Conservation (phyloP, 768 basidiomycete genomes). For the Daedaleopsis nitida region DNA sequence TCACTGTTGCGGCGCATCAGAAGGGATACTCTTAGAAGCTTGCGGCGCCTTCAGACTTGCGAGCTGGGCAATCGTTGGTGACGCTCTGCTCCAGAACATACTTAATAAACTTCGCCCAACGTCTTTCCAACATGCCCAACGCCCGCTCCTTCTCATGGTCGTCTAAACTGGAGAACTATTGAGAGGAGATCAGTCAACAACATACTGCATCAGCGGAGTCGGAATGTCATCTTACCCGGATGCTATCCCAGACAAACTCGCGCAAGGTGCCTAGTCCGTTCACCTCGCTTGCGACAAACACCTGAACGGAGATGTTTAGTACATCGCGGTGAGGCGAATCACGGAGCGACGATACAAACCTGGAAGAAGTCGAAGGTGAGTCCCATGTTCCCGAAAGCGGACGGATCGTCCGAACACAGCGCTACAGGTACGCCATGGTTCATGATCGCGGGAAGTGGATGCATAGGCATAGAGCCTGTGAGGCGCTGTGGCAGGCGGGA, state of each 20-base stretch:
- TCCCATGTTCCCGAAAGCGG: constrained; percentile 77
- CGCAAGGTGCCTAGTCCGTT: constrained; percentile 62
- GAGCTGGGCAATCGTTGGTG: neutral
- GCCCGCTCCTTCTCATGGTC: constrained; percentile 47
- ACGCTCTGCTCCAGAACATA: constrained; percentile 26
- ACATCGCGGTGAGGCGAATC: neutral
- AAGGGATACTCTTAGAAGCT: no score
- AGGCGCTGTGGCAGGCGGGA: constrained; percentile 49
- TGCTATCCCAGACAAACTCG: constrained; percentile 64
- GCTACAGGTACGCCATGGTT: constrained; percentile 75
- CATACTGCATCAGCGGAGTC: neutral
- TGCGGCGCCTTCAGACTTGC: neutral
- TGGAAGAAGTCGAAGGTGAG: constrained; percentile 81
- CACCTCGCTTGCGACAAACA: constrained; percentile 27
- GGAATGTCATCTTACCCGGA: constrained; percentile 43
- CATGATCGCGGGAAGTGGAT: constrained; percentile 68
- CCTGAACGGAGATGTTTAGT: constrained; percentile 1
- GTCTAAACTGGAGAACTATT: constrained; percentile 57
- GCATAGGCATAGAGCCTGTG: constrained; percentile 79
- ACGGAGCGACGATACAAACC: constrained; percentile 35
- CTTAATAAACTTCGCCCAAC: constrained; percentile 51
- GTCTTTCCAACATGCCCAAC: constrained; percentile 44
- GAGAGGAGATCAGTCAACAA: neutral
- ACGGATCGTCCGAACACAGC: constrained; percentile 75
- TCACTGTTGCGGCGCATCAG: no score